phyloP scores from a whole-genome alignment of 495 filamentous ascomycete species.

The Penicillium chermesinum region DNA sequence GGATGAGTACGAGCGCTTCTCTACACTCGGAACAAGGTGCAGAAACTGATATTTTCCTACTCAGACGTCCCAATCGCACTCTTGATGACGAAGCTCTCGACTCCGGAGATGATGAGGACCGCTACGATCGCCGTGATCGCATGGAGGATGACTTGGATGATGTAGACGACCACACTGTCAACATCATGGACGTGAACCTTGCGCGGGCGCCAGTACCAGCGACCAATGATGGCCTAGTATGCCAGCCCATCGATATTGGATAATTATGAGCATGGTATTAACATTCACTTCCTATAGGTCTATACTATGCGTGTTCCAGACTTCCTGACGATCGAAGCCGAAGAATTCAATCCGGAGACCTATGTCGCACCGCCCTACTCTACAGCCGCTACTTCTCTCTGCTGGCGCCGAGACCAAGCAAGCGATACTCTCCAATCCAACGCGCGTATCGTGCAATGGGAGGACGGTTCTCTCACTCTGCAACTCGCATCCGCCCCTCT shows the following conservation, averaged over 20 bases:
- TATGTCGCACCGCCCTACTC: slow-evolving; percentile 66
- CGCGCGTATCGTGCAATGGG: slow-evolving; percentile 72
- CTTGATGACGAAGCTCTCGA: slow-evolving; percentile 72
- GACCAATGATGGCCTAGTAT: slow-evolving; percentile 61
- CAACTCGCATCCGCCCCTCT: slow-evolving; percentile 65
- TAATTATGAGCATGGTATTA: not conserved
- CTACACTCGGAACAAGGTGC: slow-evolving; percentile 18
- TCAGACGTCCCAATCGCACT: slow-evolving; percentile 47
- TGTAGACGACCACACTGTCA: slow-evolving; percentile 48
- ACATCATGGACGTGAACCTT: slow-evolving; percentile 55
- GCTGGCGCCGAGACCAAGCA: slow-evolving; percentile 64
- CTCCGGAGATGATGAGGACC: slow-evolving; percentile 69
- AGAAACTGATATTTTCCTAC: slow-evolving; percentile 16
- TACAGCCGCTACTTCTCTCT: slow-evolving; percentile 62
- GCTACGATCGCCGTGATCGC: slow-evolving; percentile 45
- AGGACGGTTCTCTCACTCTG: slow-evolving; percentile 78
- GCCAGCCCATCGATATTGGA: not conserved
- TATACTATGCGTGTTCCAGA: slow-evolving; percentile 74
- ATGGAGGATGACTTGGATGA: slow-evolving; percentile 44
- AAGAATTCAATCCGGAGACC: slow-evolving; percentile 64
- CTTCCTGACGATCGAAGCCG: slow-evolving; percentile 72
- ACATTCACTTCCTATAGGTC: slow-evolving; percentile 44
- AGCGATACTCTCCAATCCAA: slow-evolving; percentile 64
- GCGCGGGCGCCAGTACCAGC: slow-evolving; percentile 64
- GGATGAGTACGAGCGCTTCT: slow-evolving; percentile 30